Evolutionary conservation across 371 early-diverging fungal genomes (phyloP).

Genomic region (Lichtheimia ornata): DNA sequence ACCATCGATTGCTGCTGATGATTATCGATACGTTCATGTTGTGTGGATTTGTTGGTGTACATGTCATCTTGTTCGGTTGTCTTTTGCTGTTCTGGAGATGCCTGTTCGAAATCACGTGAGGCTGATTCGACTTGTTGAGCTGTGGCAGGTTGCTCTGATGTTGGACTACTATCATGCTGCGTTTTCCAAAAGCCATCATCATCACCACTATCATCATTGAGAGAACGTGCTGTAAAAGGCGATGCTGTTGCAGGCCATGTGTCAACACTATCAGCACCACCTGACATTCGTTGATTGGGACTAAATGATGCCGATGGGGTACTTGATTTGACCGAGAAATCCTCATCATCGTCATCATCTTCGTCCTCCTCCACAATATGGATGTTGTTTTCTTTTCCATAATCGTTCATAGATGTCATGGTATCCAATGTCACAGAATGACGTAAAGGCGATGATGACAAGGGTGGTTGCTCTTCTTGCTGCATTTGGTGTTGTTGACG

Average conservation of each 20-base stretch:
- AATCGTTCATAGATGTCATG: background rate
- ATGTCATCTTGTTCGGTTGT: too few species aligned
- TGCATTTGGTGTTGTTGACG: background rate
- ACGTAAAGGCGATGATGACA: constrained; percentile 1
- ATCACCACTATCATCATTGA: background rate
- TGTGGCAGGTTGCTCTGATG: too few species aligned
- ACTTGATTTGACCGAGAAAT: constrained; percentile 12
- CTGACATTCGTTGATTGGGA: constrained; percentile 13
- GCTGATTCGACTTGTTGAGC: too few species aligned
- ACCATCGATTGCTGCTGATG: background rate
- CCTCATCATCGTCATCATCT: background rate
- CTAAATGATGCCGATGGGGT: constrained; percentile 20
- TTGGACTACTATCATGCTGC: too few species aligned
- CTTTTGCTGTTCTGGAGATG: too few species aligned
- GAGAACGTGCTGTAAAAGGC: background rate
- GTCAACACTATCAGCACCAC: constrained; percentile 22
- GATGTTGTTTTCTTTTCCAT: background rate
- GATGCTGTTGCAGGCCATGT: constrained; percentile 20
- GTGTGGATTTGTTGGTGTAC: background rate
- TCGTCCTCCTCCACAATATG: background rate
- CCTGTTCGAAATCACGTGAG: too few species aligned
- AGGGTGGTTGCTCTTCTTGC: background rate
- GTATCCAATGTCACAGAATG: background rate
- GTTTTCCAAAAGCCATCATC: too few species aligned
- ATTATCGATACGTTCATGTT: background rate